A percentile compares a stretch with the other conserved stretches of the same genome.
Evolutionary conservation across 805 yeast genomes (phyloP).

Genomic region (Candida silvicultrix): DNA sequence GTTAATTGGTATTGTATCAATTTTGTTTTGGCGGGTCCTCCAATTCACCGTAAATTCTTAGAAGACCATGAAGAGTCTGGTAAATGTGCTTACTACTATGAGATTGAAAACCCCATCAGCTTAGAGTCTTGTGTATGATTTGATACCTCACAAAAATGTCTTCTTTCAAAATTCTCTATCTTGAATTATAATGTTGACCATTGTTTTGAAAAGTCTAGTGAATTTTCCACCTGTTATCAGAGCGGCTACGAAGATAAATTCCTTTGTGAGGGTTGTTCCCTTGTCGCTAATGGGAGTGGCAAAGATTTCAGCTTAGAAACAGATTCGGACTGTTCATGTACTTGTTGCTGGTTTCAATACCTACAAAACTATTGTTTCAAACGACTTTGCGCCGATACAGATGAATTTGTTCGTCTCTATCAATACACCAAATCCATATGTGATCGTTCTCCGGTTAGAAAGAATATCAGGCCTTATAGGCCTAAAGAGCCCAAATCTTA

Average conservation of each 20-base stretch:
- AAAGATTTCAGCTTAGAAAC: neutral
- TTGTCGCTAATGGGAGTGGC: slow-evolving; percentile 5
- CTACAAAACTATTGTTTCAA: slow-evolving; percentile 19
- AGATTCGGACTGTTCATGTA: slow-evolving; percentile 18
- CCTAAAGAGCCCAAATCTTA: neutral
- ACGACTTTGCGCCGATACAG: slow-evolving; percentile 13
- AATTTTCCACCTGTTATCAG: slow-evolving; percentile 13
- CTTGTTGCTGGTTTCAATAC: slow-evolving; percentile 20
- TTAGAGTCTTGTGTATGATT: slow-evolving; percentile 11
- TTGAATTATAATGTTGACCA: no score
- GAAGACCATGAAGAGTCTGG: neutral
- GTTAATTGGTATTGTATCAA: neutral
- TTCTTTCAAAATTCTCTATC: no score
- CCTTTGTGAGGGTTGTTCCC: slow-evolving; percentile 22
- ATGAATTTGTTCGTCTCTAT: slow-evolving; percentile 9
- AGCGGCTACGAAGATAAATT: slow-evolving; percentile 16
- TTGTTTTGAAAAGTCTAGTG: no score
- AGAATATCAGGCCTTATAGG: slow-evolving; percentile 9
- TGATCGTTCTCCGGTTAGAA: slow-evolving; percentile 9
- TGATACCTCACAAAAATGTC: no score
- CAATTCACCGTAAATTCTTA: neutral
- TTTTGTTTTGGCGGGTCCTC: neutral
- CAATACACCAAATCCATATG: slow-evolving; percentile 9
- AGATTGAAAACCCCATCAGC: slow-evolving; percentile 5
- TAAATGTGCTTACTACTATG: slow-evolving; percentile 2